Conservation (phyloP, 306 rosid genomes). For the Calophaca sinica region DNA sequence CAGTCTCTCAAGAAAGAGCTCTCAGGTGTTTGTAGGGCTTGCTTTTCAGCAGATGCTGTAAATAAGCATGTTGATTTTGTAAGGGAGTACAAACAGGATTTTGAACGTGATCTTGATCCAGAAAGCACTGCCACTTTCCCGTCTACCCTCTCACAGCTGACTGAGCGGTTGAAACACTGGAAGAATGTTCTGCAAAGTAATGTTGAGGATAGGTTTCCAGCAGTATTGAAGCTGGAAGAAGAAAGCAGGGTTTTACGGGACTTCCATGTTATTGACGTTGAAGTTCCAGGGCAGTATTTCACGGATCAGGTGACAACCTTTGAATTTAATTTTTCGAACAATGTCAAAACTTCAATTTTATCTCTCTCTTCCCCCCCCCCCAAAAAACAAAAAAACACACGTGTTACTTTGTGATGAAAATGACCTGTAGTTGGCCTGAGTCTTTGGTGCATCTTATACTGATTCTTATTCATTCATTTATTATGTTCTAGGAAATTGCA, state of each 20-base stretch:
- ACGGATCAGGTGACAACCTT: constrained; percentile 78
- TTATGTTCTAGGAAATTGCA: constrained; percentile 79
- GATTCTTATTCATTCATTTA: constrained; percentile 38
- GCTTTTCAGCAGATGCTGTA: constrained; percentile 97
- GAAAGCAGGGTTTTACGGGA: constrained; percentile 98
- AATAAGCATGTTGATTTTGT: constrained; percentile 99
- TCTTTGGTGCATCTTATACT: constrained; percentile 38
- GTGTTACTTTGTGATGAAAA: constrained; percentile 18
- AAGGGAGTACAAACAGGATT: constrained; percentile 95
- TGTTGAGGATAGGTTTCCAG: constrained; percentile 99
- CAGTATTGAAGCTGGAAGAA: constrained; percentile 94
- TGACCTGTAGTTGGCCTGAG: constrained; percentile 13
- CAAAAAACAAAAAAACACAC: neutral
- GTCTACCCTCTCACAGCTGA: constrained; percentile 88
- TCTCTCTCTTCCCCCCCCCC: neutral
- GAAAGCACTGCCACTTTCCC: constrained; percentile 93
- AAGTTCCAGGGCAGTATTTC: constrained; percentile 99
- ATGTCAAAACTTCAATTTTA: constrained; percentile 1
- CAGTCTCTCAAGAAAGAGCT: constrained; percentile 99
- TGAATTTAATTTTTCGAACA: constrained; percentile 13
- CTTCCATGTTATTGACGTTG: constrained; percentile 98
- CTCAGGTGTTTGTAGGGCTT: constrained; percentile 99
- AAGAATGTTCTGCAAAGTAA: constrained; percentile 97
- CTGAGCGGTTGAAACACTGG: constrained; percentile 96
- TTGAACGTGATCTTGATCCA: constrained; percentile 99